These are phyloP conservation scores for Trichophyton simii DNA, from an alignment of 2,329 filamentous ascomycete species.

Conservation along the genomic window DNA sequence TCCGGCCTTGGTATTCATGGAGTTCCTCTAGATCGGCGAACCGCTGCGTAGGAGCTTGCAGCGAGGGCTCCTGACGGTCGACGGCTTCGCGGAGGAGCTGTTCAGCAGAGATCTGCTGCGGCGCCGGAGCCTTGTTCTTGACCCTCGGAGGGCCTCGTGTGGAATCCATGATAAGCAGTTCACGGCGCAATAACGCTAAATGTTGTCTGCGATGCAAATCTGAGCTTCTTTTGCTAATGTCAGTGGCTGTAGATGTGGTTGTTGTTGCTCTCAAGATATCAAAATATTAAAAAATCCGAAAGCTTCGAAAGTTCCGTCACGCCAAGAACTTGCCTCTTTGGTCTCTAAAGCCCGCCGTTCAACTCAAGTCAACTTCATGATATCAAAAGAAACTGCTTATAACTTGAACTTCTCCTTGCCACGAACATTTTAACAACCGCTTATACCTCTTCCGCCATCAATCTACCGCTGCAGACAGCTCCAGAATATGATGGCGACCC, in stretches of 20 bases:
- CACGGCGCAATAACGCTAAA: too few species aligned
- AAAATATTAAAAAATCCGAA: background rate
- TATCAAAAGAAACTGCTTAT: background rate
- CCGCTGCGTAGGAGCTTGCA: slow-evolving; percentile 84
- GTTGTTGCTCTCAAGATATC: background rate
- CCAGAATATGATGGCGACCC: slow-evolving; percentile 57
- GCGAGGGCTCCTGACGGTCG: slow-evolving; percentile 77
- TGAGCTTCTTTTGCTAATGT: too few species aligned
- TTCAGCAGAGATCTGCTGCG: slow-evolving; percentile 84
- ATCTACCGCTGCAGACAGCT: background rate
- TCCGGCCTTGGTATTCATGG: slow-evolving; percentile 91
- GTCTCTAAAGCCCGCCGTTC: background rate
- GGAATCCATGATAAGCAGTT: slow-evolving; percentile 57
- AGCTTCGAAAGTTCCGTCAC: background rate
- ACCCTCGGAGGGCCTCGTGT: slow-evolving; percentile 85
- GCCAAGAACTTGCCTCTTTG: background rate
- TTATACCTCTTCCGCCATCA: background rate
- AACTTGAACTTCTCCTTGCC: background rate
- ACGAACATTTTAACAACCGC: background rate
- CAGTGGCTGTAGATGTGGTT: too few species aligned
- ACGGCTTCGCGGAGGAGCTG: slow-evolving; percentile 95
- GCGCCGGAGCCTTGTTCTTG: slow-evolving; percentile 95
- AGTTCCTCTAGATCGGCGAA: slow-evolving; percentile 96
- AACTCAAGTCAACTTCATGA: background rate
- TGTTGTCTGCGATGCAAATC: too few species aligned